These are phyloP conservation scores for Echria macrotheca DNA, from an alignment of 495 filamentous ascomycete genomes.

Conservation along the genomic window DNA sequence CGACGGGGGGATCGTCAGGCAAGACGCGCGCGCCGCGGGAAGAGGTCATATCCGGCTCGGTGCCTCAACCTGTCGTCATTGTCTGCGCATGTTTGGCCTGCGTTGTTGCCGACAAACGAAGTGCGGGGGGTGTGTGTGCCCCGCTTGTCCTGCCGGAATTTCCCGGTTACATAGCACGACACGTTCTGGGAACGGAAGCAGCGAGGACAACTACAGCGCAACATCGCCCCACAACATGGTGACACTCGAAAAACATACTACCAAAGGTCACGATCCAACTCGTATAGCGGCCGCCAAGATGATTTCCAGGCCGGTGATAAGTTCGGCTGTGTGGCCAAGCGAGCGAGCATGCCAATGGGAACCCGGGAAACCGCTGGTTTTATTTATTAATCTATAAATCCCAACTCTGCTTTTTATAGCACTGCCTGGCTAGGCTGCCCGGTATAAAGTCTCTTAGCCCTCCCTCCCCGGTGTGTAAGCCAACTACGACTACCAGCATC, in stretches of 20 bases:
- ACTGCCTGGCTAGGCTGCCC: not conserved
- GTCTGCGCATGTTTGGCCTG: not conserved
- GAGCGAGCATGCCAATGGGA: not conserved
- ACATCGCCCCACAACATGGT: too few species aligned
- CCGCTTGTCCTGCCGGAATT: too few species aligned
- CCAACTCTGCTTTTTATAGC: not conserved
- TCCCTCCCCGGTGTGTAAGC: not conserved
- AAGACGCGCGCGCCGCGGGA: not conserved
- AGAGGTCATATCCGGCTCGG: not conserved
- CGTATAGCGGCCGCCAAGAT: not conserved
- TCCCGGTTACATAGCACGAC: too few species aligned
- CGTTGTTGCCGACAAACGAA: not conserved
- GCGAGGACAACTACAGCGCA: too few species aligned
- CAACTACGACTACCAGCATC: not conserved
- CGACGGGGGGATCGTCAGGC: not conserved
- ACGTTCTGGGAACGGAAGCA: too few species aligned
- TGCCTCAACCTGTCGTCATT: not conserved
- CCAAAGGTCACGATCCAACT: too few species aligned
- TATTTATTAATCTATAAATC: not conserved
- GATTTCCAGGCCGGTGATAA: not conserved
- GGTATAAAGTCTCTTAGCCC: not conserved
- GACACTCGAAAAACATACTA: too few species aligned
- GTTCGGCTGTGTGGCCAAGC: not conserved
- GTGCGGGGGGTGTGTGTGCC: not conserved
- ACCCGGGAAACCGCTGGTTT: not conserved